Percentiles rank a stretch among this genome's conserved stretches.
Evolutionary conservation across 2,329 filamentous ascomycete species (phyloP).

Genomic region (Talaromyces sp.): DNA sequence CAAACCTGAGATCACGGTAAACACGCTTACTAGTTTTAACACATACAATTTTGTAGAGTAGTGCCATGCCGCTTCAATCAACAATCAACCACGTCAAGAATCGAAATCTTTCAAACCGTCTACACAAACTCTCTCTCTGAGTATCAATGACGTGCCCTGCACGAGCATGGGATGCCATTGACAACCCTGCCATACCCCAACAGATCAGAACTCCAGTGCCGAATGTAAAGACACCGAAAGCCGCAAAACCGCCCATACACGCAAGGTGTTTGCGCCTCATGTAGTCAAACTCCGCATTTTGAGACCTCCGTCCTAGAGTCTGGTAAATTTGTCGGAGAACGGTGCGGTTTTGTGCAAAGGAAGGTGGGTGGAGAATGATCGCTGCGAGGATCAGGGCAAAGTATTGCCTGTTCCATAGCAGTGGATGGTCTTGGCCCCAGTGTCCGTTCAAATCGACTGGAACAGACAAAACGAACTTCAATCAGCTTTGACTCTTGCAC

Average conservation of each 20-base stretch:
- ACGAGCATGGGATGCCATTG: not conserved
- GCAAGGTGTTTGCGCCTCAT: not conserved
- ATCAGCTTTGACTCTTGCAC: too few relatives aligned
- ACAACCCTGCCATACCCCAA: not conserved
- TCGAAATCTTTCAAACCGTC: not conserved
- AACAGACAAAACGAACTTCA: too few relatives aligned
- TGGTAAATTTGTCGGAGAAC: not conserved
- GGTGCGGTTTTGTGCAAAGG: not conserved
- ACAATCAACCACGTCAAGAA: not conserved
- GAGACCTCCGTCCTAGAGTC: too few relatives aligned
- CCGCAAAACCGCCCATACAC: not conserved
- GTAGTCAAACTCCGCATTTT: not conserved
- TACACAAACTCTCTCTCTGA: not conserved
- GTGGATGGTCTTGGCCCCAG: too few relatives aligned
- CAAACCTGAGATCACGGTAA: not conserved
- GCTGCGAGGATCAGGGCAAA: not conserved
- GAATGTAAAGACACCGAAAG: not conserved
- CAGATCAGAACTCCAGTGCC: not conserved
- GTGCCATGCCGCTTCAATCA: not conserved
- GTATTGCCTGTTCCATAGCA: not conserved
- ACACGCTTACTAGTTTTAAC: too few relatives aligned
- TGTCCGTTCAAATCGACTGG: too few relatives aligned
- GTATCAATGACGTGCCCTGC: not conserved
- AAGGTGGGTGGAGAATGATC: not conserved
- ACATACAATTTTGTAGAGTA: too few relatives aligned